phyloP scores from a whole-genome alignment of 148 eudicot species.

The Rhododendron mucronatum region DNA sequence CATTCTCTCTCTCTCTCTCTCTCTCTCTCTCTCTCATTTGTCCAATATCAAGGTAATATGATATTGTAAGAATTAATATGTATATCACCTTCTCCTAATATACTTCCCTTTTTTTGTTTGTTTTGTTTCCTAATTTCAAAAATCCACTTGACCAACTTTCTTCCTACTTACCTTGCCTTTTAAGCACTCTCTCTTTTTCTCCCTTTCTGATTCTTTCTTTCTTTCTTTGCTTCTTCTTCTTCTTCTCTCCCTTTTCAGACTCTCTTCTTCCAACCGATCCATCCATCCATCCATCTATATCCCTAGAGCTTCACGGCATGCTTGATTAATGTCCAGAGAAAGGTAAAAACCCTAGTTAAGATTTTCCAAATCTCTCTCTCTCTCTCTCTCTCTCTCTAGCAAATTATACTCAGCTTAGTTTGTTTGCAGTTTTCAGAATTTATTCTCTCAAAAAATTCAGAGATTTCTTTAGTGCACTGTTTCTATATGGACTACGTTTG shows the following conservation, averaged over 20 bases:
- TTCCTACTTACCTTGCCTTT: constrained; percentile 21
- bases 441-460: background rate
- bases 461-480: background rate
- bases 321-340: constrained; percentile 60
- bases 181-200: constrained; percentile 26
- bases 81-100: constrained; percentile 7
- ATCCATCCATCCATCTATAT: background rate
- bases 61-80: background rate
- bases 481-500: background rate
- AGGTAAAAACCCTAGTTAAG: constrained; percentile 30
- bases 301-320: background rate
- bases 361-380: background rate
- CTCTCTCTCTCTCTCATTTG: background rate
- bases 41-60: background rate
- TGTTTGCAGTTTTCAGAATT: background rate
- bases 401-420: background rate
- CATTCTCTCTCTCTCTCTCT: constrained; percentile 10
- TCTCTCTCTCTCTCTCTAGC: background rate
- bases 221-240: background rate
- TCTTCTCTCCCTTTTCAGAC: background rate
- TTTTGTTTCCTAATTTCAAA: constrained; percentile 8
- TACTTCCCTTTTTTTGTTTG: background rate
- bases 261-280: background rate
- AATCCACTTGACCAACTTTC: constrained; percentile 26
- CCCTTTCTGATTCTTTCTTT: constrained; percentile 13